A percentile compares a stretch with the other conserved stretches of the same genome.
Conservation (phyloP, 306 rosid species). For the Glycine latifolia region DNA sequence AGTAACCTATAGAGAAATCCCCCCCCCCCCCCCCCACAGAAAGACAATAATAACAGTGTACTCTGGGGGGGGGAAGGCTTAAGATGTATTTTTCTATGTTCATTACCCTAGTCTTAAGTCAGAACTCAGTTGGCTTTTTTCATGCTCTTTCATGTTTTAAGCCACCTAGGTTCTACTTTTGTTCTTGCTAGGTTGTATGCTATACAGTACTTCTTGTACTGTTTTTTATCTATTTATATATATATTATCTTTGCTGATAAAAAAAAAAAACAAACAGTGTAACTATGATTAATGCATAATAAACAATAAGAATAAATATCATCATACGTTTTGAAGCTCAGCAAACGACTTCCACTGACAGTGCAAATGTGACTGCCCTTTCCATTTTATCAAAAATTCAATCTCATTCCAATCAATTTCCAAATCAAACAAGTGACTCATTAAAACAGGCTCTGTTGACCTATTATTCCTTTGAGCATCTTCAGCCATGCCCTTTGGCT, state of each 20-base stretch:
- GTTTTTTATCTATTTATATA: no score
- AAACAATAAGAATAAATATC: conserved; percentile 39
- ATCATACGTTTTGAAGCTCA: conserved; percentile 92
- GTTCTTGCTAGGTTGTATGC: no score
- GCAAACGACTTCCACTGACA: conserved; percentile 95
- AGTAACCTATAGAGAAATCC: no score
- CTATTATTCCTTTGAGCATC: conserved; percentile 77
- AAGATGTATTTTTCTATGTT: no score
- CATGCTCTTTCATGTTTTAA: no score
- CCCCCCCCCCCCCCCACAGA: background rate
- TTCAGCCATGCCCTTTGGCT: conserved; percentile 91
- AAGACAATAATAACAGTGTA: background rate
- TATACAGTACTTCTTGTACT: no score
- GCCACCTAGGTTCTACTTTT: no score
- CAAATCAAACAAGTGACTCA: conserved; percentile 83
- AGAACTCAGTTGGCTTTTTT: no score
- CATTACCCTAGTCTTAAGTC: no score
- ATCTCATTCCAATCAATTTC: conserved; percentile 86
- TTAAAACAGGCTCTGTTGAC: conserved; percentile 78
- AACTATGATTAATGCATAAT: conserved; percentile 30
- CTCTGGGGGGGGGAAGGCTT: no score
- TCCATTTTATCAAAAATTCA: conserved; percentile 97
- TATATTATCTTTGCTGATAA: no score
- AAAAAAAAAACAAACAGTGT: no score
- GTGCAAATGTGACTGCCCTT: conserved; percentile 98